Percentiles rank a stretch among this genome's conserved stretches.
phyloP scores from a whole-genome alignment of 306 rosid genomes.

The Arachis hypogaea region DNA sequence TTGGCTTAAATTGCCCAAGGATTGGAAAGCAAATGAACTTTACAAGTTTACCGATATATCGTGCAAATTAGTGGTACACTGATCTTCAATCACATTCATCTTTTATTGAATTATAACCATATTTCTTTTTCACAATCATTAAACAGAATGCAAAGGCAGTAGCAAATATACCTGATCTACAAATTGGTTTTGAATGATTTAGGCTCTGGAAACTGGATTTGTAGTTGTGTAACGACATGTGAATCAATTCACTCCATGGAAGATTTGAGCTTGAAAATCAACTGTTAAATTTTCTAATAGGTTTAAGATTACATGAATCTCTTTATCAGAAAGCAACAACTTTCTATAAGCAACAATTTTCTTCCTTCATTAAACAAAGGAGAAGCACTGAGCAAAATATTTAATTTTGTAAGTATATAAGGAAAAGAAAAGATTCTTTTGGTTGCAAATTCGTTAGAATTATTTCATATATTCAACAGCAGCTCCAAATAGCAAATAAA shows the following conservation, averaged over 20 bases:
- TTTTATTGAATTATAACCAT: conserved; percentile 2
- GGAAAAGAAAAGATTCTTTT: conserved; percentile 28
- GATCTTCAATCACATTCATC: conserved; percentile 28
- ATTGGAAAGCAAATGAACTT: conserved; percentile 36
- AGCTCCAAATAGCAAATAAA: conserved; percentile 19
- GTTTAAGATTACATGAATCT: not conserved
- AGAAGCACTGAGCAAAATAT: no score
- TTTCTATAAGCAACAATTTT: not conserved
- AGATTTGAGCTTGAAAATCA: not conserved
- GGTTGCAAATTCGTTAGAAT: conserved; percentile 4
- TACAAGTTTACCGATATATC: conserved; percentile 32
- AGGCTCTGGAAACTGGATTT: not conserved
- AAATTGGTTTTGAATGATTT: conserved; percentile 6
- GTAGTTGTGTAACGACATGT: not conserved
- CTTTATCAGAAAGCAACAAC: not conserved
- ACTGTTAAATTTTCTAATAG: not conserved
- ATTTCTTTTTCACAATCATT: not conserved
- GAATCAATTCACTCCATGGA: not conserved
- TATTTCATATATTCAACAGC: conserved; percentile 22
- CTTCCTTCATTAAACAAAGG: no score
- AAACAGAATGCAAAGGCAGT: not conserved
- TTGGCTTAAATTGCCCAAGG: conserved; percentile 37
- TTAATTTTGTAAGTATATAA: not conserved
- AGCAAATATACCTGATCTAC: conserved; percentile 33
- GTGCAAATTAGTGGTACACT: conserved; percentile 22